phyloP scores from a whole-genome alignment of 768 basidiomycete species.

The Crucibulum laeve region DNA sequence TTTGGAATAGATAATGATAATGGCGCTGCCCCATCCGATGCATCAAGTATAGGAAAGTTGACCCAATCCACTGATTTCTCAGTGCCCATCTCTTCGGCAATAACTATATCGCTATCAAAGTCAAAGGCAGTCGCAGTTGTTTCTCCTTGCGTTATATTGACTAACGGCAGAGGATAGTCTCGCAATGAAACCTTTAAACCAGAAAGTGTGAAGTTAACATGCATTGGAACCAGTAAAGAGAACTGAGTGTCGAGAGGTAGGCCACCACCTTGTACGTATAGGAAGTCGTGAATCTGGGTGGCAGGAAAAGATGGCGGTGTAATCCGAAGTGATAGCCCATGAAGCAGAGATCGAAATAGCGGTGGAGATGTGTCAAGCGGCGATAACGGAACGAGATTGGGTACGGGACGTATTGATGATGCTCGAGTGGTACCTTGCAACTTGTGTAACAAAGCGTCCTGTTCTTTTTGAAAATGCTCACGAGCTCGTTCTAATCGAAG shows the following conservation, averaged over 20 bases:
- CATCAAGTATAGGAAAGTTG: slow-evolving; percentile 58
- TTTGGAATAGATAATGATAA: slow-evolving; percentile 73
- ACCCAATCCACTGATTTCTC: slow-evolving; percentile 68
- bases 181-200: slow-evolving; percentile 64
- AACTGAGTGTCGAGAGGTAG: slow-evolving; percentile 69
- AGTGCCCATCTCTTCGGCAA: slow-evolving; percentile 83
- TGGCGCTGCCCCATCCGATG: slow-evolving; percentile 40
- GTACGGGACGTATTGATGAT: slow-evolving; percentile 24
- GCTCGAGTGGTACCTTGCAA: slow-evolving; percentile 32
- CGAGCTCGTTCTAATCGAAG: slow-evolving; percentile 44
- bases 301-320: slow-evolving; percentile 56
- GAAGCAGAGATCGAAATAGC: slow-evolving; percentile 62
- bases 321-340: slow-evolving; percentile 53
- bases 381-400: slow-evolving; percentile 40
- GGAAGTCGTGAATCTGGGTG: slow-evolving; percentile 54
- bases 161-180: slow-evolving; percentile 85
- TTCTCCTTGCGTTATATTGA: slow-evolving; percentile 52
- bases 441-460: slow-evolving; percentile 39
- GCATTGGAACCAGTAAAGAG: slow-evolving; percentile 79
- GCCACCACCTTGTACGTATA: slow-evolving; percentile 61
- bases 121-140: slow-evolving; percentile 42
- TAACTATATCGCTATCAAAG: slow-evolving; percentile 74
- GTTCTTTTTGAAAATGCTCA: slow-evolving; percentile 44
- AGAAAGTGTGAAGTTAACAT: slow-evolving; percentile 64
- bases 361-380: slow-evolving; percentile 45